A percentile compares a stretch with the other conserved stretches of the same genome.
These are phyloP conservation scores for Rhodotorula sp. DNA, from an alignment of 1,284 basidiomycete genomes.

Conservation along the genomic window DNA sequence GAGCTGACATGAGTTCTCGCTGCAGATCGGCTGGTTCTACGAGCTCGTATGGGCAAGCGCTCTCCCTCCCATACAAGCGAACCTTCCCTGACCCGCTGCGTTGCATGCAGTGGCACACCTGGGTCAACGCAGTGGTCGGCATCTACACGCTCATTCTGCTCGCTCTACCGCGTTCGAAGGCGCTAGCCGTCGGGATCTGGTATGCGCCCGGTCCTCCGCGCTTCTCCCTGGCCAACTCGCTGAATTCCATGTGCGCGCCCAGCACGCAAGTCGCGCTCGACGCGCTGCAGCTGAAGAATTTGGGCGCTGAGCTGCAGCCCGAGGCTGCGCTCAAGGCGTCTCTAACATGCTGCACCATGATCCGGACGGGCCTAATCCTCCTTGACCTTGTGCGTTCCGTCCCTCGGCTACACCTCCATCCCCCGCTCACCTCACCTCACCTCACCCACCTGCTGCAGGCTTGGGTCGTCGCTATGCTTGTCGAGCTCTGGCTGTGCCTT, in stretches of 20 bases:
- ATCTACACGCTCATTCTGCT: slow-evolving; percentile 4
- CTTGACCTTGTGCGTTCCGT: not conserved
- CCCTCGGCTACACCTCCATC: not conserved
- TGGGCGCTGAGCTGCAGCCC: not conserved
- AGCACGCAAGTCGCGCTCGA: not conserved
- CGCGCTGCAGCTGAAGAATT: not conserved
- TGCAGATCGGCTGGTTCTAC: slow-evolving; percentile 19
- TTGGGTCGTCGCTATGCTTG: slow-evolving; percentile 14
- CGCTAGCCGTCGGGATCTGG: not conserved
- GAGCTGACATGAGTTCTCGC: no score
- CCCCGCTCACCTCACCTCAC: not conserved
- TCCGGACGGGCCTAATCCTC: not conserved
- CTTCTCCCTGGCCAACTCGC: not conserved
- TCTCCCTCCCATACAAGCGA: no score
- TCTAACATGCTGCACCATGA: not conserved
- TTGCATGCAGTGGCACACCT: slow-evolving; percentile 30
- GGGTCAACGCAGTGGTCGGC: slow-evolving; percentile 10
- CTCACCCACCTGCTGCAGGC: slow-evolving; percentile 8
- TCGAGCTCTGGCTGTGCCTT: slow-evolving; percentile 24
- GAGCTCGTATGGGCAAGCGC: slow-evolving; percentile 24
- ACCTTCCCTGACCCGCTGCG: no score
- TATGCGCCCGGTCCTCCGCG: not conserved
- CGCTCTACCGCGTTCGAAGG: not conserved
- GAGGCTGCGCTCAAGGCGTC: not conserved
- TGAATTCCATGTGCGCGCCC: not conserved